Base-by-base conservation (phyloP, 106 monocot genomes). In the Agapanthus africanus region DNA sequence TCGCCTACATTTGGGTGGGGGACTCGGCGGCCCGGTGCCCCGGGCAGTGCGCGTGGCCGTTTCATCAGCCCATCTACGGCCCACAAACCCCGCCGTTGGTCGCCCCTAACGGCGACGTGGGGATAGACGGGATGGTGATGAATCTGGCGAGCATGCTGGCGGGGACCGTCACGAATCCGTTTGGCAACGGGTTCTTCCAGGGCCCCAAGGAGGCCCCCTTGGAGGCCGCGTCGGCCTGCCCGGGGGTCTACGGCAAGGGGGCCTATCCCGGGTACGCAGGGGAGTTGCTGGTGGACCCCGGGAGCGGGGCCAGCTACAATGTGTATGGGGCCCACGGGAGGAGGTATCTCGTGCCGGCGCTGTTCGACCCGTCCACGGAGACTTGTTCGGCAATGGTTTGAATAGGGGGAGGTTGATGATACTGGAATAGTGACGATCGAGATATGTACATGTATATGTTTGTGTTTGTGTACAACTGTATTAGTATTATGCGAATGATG, bases 31-130 rank as follows among this genome's bases (percentile, higher is more conserved):
- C 33, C 16, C 78, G 73, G 61, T 94, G 90, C 71, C 87, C 94
- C 4, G 90, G 94, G 0, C 90, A 87, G 79, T 94, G 94, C 83
- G 86, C 88, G 59, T 94, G 93, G 93, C 93, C 87, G 8, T 92
- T 88, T 68, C 87, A 91, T 80, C 87, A 88, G 80, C 92, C 92
- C 13, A 21, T 78, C 2, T 78, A 78, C 44, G 78, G 78, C 16
- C 78, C 73, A 7, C 78, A 73, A 67, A 21, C 32, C 18, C 66
- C 78, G 28, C 60, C 78, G 7, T 54, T 78, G 15, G 37, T 72
- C 11, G 59, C 78, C 2, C 78, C 78, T 2, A 73, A 72, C 78
- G 65, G 65, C 11, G 66, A 78, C 44, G 67, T 78, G 25, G 78
- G 78, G 4, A 52, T 73, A 27, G 78, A 78, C 42, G 78, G 78